These are phyloP conservation scores for Gossypium australe DNA, from an alignment of 345 rosid species.

Conservation along the genomic window DNA sequence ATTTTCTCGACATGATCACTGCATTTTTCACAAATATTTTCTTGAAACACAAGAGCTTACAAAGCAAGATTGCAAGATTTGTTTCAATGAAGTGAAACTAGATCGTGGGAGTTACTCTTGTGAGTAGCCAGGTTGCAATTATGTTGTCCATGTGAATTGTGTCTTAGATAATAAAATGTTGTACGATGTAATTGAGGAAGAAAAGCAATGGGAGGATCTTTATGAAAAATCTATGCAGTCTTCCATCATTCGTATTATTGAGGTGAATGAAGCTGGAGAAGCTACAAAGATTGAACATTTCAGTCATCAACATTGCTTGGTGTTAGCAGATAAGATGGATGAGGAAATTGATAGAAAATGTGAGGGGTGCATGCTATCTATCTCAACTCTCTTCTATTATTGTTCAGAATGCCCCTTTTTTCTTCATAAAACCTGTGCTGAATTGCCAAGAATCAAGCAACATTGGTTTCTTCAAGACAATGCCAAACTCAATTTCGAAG, in stretches of 20 bases:
- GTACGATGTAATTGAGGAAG: constrained; percentile 8
- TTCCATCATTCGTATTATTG: background rate
- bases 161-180: background rate
- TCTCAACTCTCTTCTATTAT: background rate
- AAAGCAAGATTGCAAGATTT: too few relatives aligned
- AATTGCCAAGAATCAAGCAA: too few relatives aligned
- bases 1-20: too few relatives aligned
- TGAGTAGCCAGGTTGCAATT: background rate
- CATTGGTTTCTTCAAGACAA: too few relatives aligned
- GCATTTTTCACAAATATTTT: too few relatives aligned
- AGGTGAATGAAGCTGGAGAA: background rate
- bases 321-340: background rate
- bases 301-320: background rate
- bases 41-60: too few relatives aligned
- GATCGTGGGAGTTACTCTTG: background rate
- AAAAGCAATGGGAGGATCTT: background rate
- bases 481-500: too few relatives aligned
- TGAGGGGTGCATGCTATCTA: background rate
- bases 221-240: background rate
- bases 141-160: constrained; percentile 19
- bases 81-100: too few relatives aligned
- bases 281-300: background rate
- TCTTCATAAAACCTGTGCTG: too few relatives aligned
- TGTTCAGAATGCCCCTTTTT: too few relatives aligned
- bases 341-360: background rate